Conservation (phyloP, 768 basidiomycete genomes). For the Phylloporus scabripes region DNA sequence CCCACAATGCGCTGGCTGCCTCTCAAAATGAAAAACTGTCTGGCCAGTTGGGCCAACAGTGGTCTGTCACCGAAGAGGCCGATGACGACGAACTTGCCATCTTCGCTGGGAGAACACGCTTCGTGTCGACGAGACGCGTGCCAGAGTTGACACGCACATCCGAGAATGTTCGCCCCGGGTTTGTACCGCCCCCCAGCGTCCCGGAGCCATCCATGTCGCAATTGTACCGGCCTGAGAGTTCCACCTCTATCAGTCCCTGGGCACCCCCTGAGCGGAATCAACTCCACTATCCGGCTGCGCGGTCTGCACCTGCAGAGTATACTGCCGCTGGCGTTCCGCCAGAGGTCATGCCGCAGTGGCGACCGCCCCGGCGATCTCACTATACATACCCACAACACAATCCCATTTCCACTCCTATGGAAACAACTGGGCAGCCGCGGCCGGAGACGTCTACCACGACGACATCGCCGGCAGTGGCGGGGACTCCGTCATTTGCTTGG, state of each 20-base stretch:
- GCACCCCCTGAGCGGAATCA: constrained; percentile 14
- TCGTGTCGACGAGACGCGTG: constrained; percentile 46
- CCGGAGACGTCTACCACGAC: constrained; percentile 10
- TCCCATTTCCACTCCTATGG: constrained; percentile 6
- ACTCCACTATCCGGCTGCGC: not conserved
- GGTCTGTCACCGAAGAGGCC: constrained; percentile 50
- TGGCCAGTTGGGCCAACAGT: constrained; percentile 34
- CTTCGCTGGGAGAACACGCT: constrained; percentile 60
- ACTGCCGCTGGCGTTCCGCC: constrained; percentile 4
- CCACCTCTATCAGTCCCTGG: constrained; percentile 15
- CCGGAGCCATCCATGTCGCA: constrained; percentile 5
- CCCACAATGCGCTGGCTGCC: constrained; percentile 46
- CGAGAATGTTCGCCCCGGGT: constrained; percentile 9
- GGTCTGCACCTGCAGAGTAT: constrained; percentile 6
- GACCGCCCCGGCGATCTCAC: constrained; percentile 24
- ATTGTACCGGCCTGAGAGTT: constrained; percentile 13
- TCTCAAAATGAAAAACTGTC: constrained; percentile 35
- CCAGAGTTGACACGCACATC: constrained; percentile 14
- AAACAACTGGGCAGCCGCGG: constrained; percentile 1
- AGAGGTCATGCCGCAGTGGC: constrained; percentile 20
- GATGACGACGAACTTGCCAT: constrained; percentile 61
- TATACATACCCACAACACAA: constrained; percentile 25
- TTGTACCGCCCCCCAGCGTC: not conserved
- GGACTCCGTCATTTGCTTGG: constrained; percentile 12
- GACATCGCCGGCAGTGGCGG: not conserved